Base-by-base conservation (phyloP, 371 early-diverging fungal species). In the Rhizopus stolonifer region DNA sequence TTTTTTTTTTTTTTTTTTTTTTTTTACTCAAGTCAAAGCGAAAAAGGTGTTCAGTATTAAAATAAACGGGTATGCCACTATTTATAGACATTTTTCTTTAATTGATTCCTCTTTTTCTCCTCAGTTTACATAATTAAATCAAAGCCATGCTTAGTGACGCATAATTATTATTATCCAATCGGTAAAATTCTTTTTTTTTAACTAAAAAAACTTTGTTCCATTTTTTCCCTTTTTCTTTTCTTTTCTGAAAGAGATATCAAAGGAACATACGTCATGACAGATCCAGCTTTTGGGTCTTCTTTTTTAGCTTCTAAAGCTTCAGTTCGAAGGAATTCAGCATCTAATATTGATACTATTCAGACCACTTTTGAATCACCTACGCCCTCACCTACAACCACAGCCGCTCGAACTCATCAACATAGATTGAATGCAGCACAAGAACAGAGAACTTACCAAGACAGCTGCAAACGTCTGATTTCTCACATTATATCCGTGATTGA, bases 381-480 rank as follows among this genome's bases (percentile, higher is more conserved):
- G 10, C 58, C 67, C 13, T 47, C 66, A 3, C 44, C 57, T 2
- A 46, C 64, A 21, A 50, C 64, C 4, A 54, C 53, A 4, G 54
- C 56, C 42, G 60, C 63, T 15, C 58, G 63, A 24, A 73, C 71
- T 15, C 71, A 70, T 21, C 79, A 74, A 26, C 71, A 72, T 29
- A 58, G 74, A 31, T 22, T 78, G 23, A 70, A 72, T 52, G 74
- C 74, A 25, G 74, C 72, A 14, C 79, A 78, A 38, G 80, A 81
- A 51, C 86, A 87, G 60, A 81, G 82, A 24, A 67, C 80, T 45
- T 90, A 85, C 61, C 82, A 81, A 9, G 86, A 87, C 60, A 88
- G 85, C 57, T 82, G 86, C 64, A 81, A 82, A 34, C 80, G 84
- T n/a, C 69, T 89, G 39, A 72, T 83, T 61, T 72, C 62, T 18